Conservation (phyloP, 1,284 basidiomycete species). For the Hemileccinum hortonii region DNA sequence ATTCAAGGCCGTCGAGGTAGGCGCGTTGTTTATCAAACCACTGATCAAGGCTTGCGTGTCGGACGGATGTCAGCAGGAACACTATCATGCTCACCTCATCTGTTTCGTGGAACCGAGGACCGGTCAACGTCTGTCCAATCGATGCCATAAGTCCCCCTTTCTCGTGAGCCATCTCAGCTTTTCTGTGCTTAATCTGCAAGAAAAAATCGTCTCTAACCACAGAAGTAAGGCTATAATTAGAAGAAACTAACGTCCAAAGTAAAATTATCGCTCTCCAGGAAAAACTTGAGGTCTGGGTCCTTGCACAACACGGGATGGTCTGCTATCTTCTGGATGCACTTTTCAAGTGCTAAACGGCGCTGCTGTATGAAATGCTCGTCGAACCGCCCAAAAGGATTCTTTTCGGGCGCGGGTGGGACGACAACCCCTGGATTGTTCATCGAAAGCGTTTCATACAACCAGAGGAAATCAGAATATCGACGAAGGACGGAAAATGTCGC, state of each 20-base stretch:
- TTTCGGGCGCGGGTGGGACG: slow-evolving; percentile 95
- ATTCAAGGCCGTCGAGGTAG: slow-evolving; percentile 89
- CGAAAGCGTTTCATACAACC: slow-evolving; percentile 90
- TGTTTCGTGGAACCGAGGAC: slow-evolving; percentile 86
- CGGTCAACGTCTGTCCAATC: slow-evolving; percentile 76
- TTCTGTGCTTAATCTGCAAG: slow-evolving; percentile 80
- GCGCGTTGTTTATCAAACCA: slow-evolving; percentile 91
- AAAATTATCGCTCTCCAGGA: slow-evolving; percentile 87
- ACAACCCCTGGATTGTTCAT: slow-evolving; percentile 96
- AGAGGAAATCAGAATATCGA: slow-evolving; percentile 96
- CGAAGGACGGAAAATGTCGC: slow-evolving; percentile 87
- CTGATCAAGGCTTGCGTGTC: slow-evolving; percentile 35
- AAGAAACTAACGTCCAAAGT: slow-evolving; percentile 65
- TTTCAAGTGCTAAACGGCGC: slow-evolving; percentile 80
- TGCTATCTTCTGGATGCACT: slow-evolving; percentile 85
- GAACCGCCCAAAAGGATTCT: slow-evolving; percentile 90
- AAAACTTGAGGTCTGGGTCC: slow-evolving; percentile 82
- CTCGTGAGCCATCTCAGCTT: slow-evolving; percentile 72
- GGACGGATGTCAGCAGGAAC: neutral
- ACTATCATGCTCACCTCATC: slow-evolving; percentile 67
- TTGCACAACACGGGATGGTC: slow-evolving; percentile 85
- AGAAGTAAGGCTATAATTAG: neutral
- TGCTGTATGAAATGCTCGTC: slow-evolving; percentile 86
- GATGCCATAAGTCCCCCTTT: slow-evolving; percentile 76
- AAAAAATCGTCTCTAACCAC: neutral